phyloP scores from a whole-genome alignment of 2,329 filamentous ascomycete genomes.

The Pseudocercospora macadamiae region DNA sequence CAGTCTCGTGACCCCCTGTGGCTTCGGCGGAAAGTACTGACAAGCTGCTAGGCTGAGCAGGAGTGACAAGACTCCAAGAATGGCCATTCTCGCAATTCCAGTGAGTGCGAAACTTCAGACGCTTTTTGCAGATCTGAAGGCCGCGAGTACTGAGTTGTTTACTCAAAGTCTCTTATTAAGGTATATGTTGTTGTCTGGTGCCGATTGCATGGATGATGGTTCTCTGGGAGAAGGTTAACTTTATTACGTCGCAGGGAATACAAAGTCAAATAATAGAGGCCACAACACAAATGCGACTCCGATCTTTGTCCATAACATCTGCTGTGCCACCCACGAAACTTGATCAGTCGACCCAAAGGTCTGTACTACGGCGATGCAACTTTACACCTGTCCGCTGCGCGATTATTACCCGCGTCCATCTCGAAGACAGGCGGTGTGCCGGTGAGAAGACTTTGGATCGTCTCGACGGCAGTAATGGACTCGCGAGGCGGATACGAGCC shows the following conservation, averaged over 20 bases:
- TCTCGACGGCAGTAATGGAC: no score
- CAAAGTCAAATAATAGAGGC: background rate
- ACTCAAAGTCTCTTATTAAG: background rate
- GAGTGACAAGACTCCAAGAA: background rate
- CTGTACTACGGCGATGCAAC: no score
- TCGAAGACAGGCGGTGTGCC: no score
- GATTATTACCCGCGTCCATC: no score
- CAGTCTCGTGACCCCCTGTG: constrained; percentile 44
- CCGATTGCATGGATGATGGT: background rate
- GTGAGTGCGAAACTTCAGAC: no score
- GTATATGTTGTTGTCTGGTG: background rate
- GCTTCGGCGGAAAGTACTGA: constrained; percentile 43
- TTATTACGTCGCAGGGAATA: background rate
- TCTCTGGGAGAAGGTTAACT: background rate
- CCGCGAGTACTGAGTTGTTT: no score
- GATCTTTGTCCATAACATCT: background rate
- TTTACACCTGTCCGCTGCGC: no score
- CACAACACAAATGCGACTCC: background rate
- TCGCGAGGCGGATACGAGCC: no score
- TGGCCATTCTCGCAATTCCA: background rate
- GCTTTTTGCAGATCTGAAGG: no score
- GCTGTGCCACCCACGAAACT: no score
- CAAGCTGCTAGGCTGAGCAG: background rate
- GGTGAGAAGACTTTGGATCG: no score
- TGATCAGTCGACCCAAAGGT: no score